Base-by-base conservation (phyloP, 2,329 filamentous ascomycete species). In the Aspergillus neotritici region DNA sequence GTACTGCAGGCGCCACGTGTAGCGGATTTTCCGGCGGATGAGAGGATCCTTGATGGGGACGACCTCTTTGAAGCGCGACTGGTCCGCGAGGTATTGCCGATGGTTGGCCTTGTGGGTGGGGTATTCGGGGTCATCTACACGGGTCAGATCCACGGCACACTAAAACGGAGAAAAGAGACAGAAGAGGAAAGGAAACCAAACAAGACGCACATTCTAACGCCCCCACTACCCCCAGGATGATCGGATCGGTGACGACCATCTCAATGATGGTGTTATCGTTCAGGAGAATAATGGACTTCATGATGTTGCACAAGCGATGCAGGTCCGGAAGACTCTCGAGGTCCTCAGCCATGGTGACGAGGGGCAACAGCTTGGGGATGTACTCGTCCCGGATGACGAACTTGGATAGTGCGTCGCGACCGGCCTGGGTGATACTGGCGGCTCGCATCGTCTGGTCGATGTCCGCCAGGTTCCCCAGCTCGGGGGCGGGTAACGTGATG, bases 41-140 rank as follows among this genome's bases (percentile, higher is more conserved):
- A 78, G 71, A 5, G 83, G 77, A 56, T 96, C 87, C 55, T 90
- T 84, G 55, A 98, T 96, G 41, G 80, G 84, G 13, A 98, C 90
- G 10, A 98, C 93, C 72, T 98, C 91, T 67, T 95, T 97, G 66
- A 89, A 98, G 55, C 89, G 84, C 14, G 87, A 87, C 57, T 89
- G 82, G 62, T 93, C 88, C 49, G 84, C 82, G 41, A 98, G 76
- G 75, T 94, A 98, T 61, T 93, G 87, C 46, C 93, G 82, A 63
- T 98, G 93, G 61, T 97, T 97, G 16, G 93, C 91, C 65, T 96
- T 97, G 74, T 97, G 93, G 47, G 85, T 89, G 5, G 93, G 93
- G 57, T 97, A 98, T 67, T 98, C 93, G 1, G 93, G 91, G 58
- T 98, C 93, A 70, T 97, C 77, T 80, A 54, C 45, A 40, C 29